Percentiles rank a stretch among this genome's conserved stretches.
These are phyloP conservation scores for Candolleomyces eurysporus DNA, from an alignment of 768 basidiomycete species.

Conservation along the genomic window DNA sequence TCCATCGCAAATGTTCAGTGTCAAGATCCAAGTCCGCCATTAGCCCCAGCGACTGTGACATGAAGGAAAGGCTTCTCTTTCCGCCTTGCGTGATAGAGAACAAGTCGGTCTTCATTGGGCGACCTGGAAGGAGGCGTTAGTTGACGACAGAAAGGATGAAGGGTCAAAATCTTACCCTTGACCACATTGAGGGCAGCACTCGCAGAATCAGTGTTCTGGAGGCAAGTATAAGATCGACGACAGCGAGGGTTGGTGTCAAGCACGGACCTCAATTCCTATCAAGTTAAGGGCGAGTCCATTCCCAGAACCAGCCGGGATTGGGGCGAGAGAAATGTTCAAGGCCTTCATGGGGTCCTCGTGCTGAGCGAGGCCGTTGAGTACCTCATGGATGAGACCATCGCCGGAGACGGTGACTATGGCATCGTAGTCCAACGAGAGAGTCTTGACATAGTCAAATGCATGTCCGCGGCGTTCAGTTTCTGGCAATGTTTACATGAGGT, in stretches of 20 bases:
- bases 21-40: slow-evolving; percentile 85
- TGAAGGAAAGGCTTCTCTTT: slow-evolving; percentile 68
- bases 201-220: slow-evolving; percentile 66
- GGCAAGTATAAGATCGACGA: slow-evolving; percentile 3
- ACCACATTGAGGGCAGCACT: slow-evolving; percentile 75
- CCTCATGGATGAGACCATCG: slow-evolving; percentile 81
- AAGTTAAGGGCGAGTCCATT: slow-evolving; percentile 77
- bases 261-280: slow-evolving; percentile 59
- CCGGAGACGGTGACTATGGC: slow-evolving; percentile 77
- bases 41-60: slow-evolving; percentile 79
- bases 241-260: neutral
- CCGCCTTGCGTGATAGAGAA: slow-evolving; percentile 72
- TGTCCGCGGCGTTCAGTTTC: slow-evolving; percentile 66
- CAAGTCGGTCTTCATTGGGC: slow-evolving; percentile 71
- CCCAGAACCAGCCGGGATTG: slow-evolving; percentile 80
- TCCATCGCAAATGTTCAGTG: slow-evolving; percentile 83
- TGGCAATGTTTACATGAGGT: slow-evolving; percentile 21
- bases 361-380: slow-evolving; percentile 78
- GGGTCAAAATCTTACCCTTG: slow-evolving; percentile 53
- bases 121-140: slow-evolving; percentile 41
- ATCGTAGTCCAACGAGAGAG: slow-evolving; percentile 60
- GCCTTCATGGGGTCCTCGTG: slow-evolving; percentile 59
- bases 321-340: slow-evolving; percentile 67
- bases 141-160: neutral
- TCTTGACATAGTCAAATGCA: slow-evolving; percentile 61